Conservation (phyloP, 192 early-diverging fungal species). For the Haplosporangium gracile region DNA sequence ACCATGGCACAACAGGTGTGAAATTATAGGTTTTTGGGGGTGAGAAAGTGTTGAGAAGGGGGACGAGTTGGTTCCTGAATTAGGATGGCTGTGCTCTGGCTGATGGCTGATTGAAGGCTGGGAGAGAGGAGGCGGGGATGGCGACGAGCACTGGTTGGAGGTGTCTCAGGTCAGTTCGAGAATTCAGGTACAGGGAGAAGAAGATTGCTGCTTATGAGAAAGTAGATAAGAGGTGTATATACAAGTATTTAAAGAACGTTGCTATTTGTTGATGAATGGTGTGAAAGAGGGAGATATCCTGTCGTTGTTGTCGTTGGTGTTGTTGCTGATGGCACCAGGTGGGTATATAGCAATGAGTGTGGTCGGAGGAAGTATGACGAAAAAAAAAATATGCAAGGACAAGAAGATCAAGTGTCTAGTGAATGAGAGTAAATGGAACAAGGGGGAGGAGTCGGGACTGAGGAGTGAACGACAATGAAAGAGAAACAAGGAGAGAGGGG, state of each 20-base stretch:
- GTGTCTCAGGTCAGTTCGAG: not conserved
- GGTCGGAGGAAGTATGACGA: not conserved
- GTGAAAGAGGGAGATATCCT: no score
- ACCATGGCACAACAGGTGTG: not conserved
- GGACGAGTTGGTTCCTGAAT: not conserved
- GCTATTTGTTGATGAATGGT: no score
- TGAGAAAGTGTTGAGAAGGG: not conserved
- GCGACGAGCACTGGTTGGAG: not conserved
- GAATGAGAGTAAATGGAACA: not conserved
- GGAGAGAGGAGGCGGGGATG: not conserved
- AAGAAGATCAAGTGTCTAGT: constrained; percentile 1
- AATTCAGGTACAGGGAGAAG: not conserved
- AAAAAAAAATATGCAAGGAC: not conserved
- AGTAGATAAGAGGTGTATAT: no score
- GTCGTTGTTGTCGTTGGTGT: not conserved
- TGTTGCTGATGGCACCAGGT: not conserved
- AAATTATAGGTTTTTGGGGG: not conserved
- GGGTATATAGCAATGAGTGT: not conserved
- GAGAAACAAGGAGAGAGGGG: not conserved
- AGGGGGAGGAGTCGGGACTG: no score
- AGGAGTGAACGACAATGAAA: not conserved
- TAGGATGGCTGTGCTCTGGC: not conserved
- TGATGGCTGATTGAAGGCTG: no score
- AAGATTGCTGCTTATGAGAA: no score
- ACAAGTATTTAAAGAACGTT: no score